A percentile compares a stretch with the other conserved stretches of the same genome.
Evolutionary conservation across 768 basidiomycete genomes (phyloP).

Genomic region (Lentinula lateritia): DNA sequence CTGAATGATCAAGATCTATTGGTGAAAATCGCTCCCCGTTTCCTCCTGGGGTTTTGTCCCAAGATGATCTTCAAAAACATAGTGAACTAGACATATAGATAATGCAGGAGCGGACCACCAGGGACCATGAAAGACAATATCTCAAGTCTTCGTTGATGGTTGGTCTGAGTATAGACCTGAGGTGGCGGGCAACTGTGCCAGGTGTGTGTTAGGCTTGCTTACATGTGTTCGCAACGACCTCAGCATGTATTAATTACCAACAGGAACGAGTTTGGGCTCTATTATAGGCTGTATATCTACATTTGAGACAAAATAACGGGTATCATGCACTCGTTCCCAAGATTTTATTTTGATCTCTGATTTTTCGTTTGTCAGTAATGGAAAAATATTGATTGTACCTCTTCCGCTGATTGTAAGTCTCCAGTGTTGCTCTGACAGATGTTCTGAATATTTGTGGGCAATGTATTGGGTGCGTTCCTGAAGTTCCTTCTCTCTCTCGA

Average conservation of each 20-base stretch:
- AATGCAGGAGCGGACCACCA: not conserved
- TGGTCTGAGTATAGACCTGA: slow-evolving; percentile 26
- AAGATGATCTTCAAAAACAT: not conserved
- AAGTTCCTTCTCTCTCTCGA: no score
- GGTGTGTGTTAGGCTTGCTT: slow-evolving; percentile 51
- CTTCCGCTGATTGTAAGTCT: slow-evolving; percentile 51
- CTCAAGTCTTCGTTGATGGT: not conserved
- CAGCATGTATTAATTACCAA: not conserved
- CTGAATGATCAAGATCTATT: not conserved
- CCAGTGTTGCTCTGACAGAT: not conserved
- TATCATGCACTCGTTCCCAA: slow-evolving; percentile 14
- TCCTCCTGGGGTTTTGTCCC: not conserved
- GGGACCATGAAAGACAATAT: not conserved
- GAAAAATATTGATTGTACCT: slow-evolving; percentile 61
- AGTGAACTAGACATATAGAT: not conserved
- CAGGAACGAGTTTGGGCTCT: slow-evolving; percentile 44
- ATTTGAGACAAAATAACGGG: slow-evolving; percentile 51
- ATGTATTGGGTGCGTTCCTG: slow-evolving; percentile 23
- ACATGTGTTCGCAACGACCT: not conserved
- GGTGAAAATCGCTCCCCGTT: not conserved
- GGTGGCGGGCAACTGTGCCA: slow-evolving; percentile 43
- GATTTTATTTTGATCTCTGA: not conserved
- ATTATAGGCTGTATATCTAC: slow-evolving; percentile 43
- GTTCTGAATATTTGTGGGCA: slow-evolving; percentile 37
- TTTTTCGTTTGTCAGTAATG: slow-evolving; percentile 28